Conservation (phyloP, 441 rosid species). For the Biscutella auriculata region DNA sequence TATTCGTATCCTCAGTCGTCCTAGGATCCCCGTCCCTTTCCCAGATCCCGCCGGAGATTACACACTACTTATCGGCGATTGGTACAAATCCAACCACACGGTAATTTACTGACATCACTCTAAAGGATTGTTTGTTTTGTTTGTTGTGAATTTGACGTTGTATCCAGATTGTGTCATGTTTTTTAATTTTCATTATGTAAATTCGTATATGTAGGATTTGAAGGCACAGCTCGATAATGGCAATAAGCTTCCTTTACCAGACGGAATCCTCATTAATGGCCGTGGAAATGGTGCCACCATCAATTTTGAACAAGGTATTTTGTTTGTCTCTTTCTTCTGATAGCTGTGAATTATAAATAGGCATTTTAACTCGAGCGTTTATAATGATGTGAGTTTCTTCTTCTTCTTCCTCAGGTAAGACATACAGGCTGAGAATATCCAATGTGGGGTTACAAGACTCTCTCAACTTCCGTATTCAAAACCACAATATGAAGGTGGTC, state of each 20-base stretch:
- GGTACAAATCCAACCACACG: constrained; percentile 76
- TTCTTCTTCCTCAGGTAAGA: constrained; percentile 33
- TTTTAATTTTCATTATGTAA: constrained; percentile 23
- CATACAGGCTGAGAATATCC: constrained; percentile 78
- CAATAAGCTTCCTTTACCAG: constrained; percentile 56
- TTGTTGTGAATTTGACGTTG: neutral
- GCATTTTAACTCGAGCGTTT: too few species aligned
- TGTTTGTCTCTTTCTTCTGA: constrained; percentile 4
- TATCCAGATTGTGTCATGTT: constrained; percentile 4
- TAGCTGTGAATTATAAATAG: too few species aligned
- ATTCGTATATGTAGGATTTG: constrained; percentile 34
- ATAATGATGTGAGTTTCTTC: neutral
- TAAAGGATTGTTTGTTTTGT: neutral
- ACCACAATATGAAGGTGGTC: constrained; percentile 63
- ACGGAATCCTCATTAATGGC: constrained; percentile 86
- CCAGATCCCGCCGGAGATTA: constrained; percentile 69
- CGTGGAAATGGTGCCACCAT: constrained; percentile 59
- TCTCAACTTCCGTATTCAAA: constrained; percentile 78
- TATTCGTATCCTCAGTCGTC: constrained; percentile 74
- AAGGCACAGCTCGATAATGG: constrained; percentile 47
- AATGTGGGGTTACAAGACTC: constrained; percentile 74
- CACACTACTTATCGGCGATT: constrained; percentile 81
- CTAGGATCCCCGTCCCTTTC: constrained; percentile 81
- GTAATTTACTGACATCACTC: constrained; percentile 18
- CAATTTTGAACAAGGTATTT: constrained; percentile 59